Percentiles rank a stretch among this genome's conserved stretches.
Conservation (phyloP, 1,284 basidiomycete genomes). For the Psilocybe mexicana region DNA sequence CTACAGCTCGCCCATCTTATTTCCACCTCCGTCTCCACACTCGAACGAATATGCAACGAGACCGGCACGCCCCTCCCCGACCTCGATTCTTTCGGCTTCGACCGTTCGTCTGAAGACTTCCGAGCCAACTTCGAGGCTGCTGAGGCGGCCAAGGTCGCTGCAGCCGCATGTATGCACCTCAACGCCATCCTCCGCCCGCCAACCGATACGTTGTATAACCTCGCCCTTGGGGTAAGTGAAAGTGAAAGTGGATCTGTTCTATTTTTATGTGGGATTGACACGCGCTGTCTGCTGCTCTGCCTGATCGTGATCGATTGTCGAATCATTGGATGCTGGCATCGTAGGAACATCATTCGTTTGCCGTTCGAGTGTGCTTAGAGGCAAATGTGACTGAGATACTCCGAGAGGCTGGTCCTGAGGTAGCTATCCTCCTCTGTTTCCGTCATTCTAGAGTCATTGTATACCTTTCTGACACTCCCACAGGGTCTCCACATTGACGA, state of each 20-base stretch:
- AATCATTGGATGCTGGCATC: not conserved
- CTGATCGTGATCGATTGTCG: too few species aligned
- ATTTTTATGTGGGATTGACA: slow-evolving; percentile 7
- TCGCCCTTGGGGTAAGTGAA: slow-evolving; percentile 30
- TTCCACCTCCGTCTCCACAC: too few species aligned
- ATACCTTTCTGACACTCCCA: not conserved
- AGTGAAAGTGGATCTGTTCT: slow-evolving; percentile 2
- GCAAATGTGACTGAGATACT: slow-evolving; percentile 37
- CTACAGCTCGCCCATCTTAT: too few species aligned
- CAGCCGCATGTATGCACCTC: slow-evolving; percentile 39
- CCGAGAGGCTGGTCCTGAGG: slow-evolving; percentile 35
- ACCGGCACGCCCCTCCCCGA: too few species aligned
- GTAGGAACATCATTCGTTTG: slow-evolving; percentile 19
- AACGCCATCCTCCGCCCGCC: slow-evolving; percentile 34
- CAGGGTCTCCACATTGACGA: slow-evolving; percentile 38
- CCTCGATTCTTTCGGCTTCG: too few species aligned
- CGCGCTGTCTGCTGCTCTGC: too few species aligned
- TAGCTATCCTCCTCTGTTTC: slow-evolving; percentile 6
- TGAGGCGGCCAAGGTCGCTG: slow-evolving; percentile 31
- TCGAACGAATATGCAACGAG: too few species aligned
- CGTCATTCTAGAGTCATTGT: too few species aligned
- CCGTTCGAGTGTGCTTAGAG: slow-evolving; percentile 30
- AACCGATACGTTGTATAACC: slow-evolving; percentile 27
- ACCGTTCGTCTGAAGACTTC: slow-evolving; percentile 27
- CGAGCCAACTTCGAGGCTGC: slow-evolving; percentile 33